Percentiles rank a stretch among this genome's conserved stretches.
Evolutionary conservation across 768 basidiomycete species (phyloP).

Genomic region (Mycena kentingensis): DNA sequence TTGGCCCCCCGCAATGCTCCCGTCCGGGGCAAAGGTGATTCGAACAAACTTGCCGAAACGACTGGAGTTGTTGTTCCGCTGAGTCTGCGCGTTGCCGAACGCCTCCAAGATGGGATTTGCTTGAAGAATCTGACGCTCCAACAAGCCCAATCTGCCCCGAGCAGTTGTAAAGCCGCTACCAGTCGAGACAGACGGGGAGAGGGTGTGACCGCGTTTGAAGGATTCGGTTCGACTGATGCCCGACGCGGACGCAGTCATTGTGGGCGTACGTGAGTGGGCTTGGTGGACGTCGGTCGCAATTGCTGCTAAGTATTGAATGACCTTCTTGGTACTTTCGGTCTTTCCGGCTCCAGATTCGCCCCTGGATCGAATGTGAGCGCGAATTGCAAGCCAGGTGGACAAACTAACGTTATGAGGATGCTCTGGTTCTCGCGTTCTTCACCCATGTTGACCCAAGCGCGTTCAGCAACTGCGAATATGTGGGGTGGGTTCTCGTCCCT

Average conservation of each 20-base stretch:
- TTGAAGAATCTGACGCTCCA: slow-evolving; percentile 95
- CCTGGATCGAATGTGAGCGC: slow-evolving; percentile 41
- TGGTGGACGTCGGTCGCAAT: slow-evolving; percentile 84
- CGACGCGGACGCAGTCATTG: slow-evolving; percentile 57
- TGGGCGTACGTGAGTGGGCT: slow-evolving; percentile 70
- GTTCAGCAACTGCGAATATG: slow-evolving; percentile 95
- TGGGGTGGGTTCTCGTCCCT: slow-evolving; percentile 94
- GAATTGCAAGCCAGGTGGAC: slow-evolving; percentile 1
- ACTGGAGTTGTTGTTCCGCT: slow-evolving; percentile 97
- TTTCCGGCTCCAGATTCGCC: slow-evolving; percentile 99
- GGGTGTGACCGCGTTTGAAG: slow-evolving; percentile 54
- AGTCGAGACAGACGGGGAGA: slow-evolving; percentile 45
- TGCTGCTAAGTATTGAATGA: slow-evolving; percentile 97
- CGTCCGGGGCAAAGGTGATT: slow-evolving; percentile 90
- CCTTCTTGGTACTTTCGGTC: slow-evolving; percentile 99
- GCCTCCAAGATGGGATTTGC: slow-evolving; percentile 97
- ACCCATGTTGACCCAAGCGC: slow-evolving; percentile 98
- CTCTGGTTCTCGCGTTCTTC: slow-evolving; percentile 97
- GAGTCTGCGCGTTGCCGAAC: slow-evolving; percentile 98
- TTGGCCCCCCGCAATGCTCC: slow-evolving; percentile 97
- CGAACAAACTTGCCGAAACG: slow-evolving; percentile 98
- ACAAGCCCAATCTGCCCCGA: slow-evolving; percentile 78
- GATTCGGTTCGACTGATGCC: slow-evolving; percentile 64
- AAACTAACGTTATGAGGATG: slow-evolving; percentile 91
- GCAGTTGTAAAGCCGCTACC: slow-evolving; percentile 54